A percentile compares a stretch with the other conserved stretches of the same genome.
Conservation (phyloP, 768 basidiomycete genomes). For the Lentinula boryana region DNA sequence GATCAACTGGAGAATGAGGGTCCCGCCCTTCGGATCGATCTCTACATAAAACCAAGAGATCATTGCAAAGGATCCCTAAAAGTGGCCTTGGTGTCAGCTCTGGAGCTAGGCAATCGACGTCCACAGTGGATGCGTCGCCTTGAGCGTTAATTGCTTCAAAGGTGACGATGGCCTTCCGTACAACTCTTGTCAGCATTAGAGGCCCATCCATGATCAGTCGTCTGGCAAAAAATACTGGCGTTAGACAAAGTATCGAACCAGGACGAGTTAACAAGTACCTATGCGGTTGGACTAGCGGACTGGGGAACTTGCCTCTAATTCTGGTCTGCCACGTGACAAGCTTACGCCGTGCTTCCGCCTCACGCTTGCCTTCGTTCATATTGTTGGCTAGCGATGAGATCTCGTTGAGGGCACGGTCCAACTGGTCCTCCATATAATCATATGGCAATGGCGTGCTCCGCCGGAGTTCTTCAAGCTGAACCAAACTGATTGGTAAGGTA, state of each 20-base stretch:
- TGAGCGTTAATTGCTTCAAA: slow-evolving; percentile 78
- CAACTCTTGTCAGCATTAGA: slow-evolving; percentile 81
- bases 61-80: slow-evolving; percentile 85
- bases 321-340: slow-evolving; percentile 88
- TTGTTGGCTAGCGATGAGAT: slow-evolving; percentile 86
- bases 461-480: slow-evolving; percentile 78
- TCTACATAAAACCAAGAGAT: slow-evolving; percentile 86
- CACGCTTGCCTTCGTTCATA: slow-evolving; percentile 98
- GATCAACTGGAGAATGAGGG: slow-evolving; percentile 66
- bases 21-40: slow-evolving; percentile 82
- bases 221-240: slow-evolving; percentile 30
- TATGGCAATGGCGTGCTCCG: slow-evolving; percentile 78
- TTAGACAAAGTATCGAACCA: background rate
- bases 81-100: slow-evolving; percentile 77
- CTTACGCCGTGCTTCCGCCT: slow-evolving; percentile 86
- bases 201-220: slow-evolving; percentile 92
- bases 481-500: slow-evolving; percentile 3
- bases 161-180: slow-evolving; percentile 75
- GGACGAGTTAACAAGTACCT: slow-evolving; percentile 45
- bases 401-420: slow-evolving; percentile 81
- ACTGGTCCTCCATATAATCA: slow-evolving; percentile 72
- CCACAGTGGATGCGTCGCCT: slow-evolving; percentile 74
- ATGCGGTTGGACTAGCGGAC: slow-evolving; percentile 97
- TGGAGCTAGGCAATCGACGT: slow-evolving; percentile 87
- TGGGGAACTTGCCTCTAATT: slow-evolving; percentile 89